Evolutionary conservation across 495 filamentous ascomycete species (phyloP).

Genomic region (Aspergillus campestris): DNA sequence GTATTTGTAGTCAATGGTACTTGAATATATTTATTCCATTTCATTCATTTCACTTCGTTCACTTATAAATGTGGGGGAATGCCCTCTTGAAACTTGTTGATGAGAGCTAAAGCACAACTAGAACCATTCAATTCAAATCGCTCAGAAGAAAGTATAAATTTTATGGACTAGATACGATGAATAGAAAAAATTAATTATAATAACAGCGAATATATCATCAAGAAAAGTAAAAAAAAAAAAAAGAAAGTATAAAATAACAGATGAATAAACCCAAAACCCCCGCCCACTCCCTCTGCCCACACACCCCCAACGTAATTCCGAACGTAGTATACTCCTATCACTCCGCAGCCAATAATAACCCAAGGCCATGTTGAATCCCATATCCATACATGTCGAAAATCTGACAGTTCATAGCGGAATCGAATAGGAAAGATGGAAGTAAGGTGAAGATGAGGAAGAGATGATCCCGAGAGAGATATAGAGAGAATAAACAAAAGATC

Average conservation of each 20-base stretch:
- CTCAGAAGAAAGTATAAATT: conserved; percentile 1
- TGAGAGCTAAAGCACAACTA: too few relatives aligned
- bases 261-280: background rate
- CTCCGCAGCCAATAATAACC: conserved; percentile 8
- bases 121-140: background rate
- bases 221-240: conserved; percentile 11
- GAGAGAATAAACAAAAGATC: too few relatives aligned
- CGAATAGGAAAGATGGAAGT: conserved; percentile 6
- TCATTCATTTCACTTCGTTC: too few relatives aligned
- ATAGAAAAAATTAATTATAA: background rate
- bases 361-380: conserved; percentile 5
- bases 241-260: conserved; percentile 3
- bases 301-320: too few relatives aligned
- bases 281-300: too few relatives aligned
- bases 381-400: conserved; percentile 14
- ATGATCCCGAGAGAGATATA: too few relatives aligned
- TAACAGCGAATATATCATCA: conserved; percentile 21
- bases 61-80: too few relatives aligned
- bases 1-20: conserved; percentile 26
- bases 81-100: too few relatives aligned
- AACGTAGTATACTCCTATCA: conserved; percentile 3
- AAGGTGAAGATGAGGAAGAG: background rate
- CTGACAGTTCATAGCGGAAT: conserved; percentile 6
- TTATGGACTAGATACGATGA: background rate
- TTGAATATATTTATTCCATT: conserved; percentile 25